phyloP scores from a whole-genome alignment of 139 green algal genomes.

The Chlorella sp. region DNA sequence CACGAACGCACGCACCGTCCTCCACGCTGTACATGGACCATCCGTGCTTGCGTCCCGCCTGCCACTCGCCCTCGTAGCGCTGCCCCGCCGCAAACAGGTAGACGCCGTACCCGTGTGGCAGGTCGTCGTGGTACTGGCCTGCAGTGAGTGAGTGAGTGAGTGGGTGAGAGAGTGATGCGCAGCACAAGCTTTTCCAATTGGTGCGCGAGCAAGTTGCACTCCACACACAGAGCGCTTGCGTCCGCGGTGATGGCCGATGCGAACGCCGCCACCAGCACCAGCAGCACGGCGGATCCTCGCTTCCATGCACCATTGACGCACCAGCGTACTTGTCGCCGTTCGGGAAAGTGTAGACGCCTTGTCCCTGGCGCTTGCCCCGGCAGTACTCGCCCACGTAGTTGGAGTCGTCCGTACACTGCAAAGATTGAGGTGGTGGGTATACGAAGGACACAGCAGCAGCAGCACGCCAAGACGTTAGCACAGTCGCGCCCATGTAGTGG shows the following conservation, averaged over 20 bases:
- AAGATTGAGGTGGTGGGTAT: too few relatives aligned
- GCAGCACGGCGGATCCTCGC: too few relatives aligned
- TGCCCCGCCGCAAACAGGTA: conserved; percentile 61
- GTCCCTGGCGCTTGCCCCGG: conserved; percentile 57
- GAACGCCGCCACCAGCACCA: neutral
- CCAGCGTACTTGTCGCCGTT: conserved; percentile 55
- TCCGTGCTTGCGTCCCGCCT: conserved; percentile 62
- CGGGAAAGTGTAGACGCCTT: conserved; percentile 60
- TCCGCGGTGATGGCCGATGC: too few relatives aligned
- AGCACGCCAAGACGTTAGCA: too few relatives aligned
- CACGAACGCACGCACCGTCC: neutral
- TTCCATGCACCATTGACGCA: too few relatives aligned
- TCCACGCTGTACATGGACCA: conserved; percentile 51
- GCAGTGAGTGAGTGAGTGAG: too few relatives aligned
- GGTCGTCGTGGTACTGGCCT: conserved; percentile 44
- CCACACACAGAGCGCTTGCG: too few relatives aligned
- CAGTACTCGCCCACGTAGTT: conserved; percentile 65
- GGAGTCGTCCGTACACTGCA: conserved; percentile 59
- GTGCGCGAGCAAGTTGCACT: too few relatives aligned
- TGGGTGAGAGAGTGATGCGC: too few relatives aligned
- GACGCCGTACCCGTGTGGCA: conserved; percentile 51
- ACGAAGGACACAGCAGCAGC: too few relatives aligned
- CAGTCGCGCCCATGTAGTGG: conserved; percentile 62
- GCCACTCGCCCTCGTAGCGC: conserved; percentile 63
- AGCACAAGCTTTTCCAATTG: too few relatives aligned